phyloP scores from a whole-genome alignment of 345 rosid species.

The Acer negundo region DNA sequence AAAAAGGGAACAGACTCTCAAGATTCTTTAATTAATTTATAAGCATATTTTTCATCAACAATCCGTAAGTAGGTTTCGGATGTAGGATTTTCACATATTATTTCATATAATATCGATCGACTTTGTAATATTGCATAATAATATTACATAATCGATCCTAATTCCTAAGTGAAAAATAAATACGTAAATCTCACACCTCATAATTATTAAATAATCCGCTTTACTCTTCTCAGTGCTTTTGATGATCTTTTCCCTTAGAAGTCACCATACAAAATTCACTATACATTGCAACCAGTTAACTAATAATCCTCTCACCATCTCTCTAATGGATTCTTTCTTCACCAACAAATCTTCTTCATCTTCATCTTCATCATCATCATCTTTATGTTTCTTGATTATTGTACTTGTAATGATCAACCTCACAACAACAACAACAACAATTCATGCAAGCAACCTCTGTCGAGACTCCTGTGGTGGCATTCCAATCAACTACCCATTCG shows the following conservation, averaged over 20 bases:
- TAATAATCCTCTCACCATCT: background rate
- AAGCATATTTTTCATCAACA: background rate
- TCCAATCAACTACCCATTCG: slow-evolving; percentile 73
- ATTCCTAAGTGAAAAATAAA: too few relatives aligned
- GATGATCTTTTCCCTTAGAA: background rate
- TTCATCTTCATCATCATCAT: slow-evolving; percentile 12
- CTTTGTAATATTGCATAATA: too few relatives aligned
- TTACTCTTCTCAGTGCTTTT: slow-evolving; percentile 4
- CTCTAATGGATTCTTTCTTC: slow-evolving; percentile 25
- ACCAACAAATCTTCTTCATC: slow-evolving; percentile 11
- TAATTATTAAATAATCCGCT: background rate
- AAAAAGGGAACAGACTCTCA: background rate
- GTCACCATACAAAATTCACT: background rate
- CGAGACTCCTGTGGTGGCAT: slow-evolving; percentile 72
- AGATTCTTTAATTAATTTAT: slow-evolving; percentile 10
- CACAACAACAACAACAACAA: slow-evolving; percentile 35
- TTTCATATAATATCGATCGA: too few relatives aligned
- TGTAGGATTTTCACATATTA: too few relatives aligned
- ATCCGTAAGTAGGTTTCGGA: background rate
- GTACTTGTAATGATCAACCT: slow-evolving; percentile 15
- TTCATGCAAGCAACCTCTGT: slow-evolving; percentile 48
- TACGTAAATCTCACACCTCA: too few relatives aligned
- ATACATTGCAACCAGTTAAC: background rate
- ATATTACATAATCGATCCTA: too few relatives aligned
- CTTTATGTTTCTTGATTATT: slow-evolving; percentile 5